Evolutionary conservation across 768 basidiomycete species (phyloP).

Genomic region (Hydnum rufescens): DNA sequence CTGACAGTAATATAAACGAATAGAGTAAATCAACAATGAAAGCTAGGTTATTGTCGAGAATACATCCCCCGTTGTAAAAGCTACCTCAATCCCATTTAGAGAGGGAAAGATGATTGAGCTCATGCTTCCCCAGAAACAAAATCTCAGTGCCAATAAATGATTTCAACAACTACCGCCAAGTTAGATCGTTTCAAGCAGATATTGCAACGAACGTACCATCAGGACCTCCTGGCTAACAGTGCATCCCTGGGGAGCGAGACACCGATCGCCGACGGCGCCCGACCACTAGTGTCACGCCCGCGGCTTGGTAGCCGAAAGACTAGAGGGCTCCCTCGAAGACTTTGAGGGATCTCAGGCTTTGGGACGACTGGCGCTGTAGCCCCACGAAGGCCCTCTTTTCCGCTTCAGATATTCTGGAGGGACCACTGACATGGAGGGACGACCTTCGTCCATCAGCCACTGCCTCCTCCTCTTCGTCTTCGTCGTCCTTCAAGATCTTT

Average conservation of each 20-base stretch:
- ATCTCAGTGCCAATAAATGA: constrained; percentile 92
- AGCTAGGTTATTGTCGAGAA: constrained; percentile 67
- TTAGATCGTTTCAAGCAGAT: neutral
- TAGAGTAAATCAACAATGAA: constrained; percentile 82
- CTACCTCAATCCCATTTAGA: no score
- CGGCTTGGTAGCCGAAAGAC: constrained; percentile 14
- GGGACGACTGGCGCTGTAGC: neutral
- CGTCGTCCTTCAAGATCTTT: constrained; percentile 68
- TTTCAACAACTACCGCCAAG: constrained; percentile 65
- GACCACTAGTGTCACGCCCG: constrained; percentile 10
- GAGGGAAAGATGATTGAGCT: no score
- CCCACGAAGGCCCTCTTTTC: neutral
- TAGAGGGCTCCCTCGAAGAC: neutral
- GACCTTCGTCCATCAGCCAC: no score
- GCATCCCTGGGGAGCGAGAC: constrained; percentile 55
- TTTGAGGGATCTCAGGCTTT: neutral
- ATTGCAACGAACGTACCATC: constrained; percentile 38
- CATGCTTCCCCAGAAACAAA: constrained; percentile 85
- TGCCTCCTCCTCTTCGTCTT: constrained; percentile 50
- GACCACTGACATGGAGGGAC: constrained; percentile 1
- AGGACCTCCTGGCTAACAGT: constrained; percentile 73
- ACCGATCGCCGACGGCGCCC: neutral
- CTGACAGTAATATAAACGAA: constrained; percentile 84
- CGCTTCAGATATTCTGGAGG: neutral
- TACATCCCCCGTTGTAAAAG: constrained; percentile 85